These are phyloP conservation scores for Wakefieldia striispora DNA, from an alignment of 768 basidiomycete genomes.

Conservation along the genomic window DNA sequence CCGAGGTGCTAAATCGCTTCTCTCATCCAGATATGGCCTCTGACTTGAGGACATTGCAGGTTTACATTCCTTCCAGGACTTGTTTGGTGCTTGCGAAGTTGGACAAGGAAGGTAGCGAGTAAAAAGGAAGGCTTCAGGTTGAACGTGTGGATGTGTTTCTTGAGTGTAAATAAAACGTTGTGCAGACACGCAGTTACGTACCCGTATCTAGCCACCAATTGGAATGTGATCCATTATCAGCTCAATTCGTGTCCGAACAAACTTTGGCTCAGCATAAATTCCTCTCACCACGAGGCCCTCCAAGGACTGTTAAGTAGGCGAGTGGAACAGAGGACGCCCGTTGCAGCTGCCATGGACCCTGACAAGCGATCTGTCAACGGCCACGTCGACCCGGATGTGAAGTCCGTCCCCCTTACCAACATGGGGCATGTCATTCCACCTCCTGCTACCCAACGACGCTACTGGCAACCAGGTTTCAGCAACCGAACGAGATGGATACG, in stretches of 20 bases:
- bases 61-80: constrained; percentile 33
- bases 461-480: background rate
- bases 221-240: too few relatives aligned
- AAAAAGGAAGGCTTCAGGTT: too few relatives aligned
- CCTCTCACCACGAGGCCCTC: background rate
- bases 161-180: too few relatives aligned
- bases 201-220: too few relatives aligned
- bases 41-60: constrained; percentile 13
- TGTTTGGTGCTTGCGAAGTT: constrained; percentile 30
- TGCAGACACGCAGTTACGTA: too few relatives aligned
- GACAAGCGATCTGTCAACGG: constrained; percentile 8
- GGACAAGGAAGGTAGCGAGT: background rate
- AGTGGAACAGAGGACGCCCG: too few relatives aligned
- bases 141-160: background rate
- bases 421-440: constrained; percentile 12
- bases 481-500: constrained; percentile 15
- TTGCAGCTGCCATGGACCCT: constrained; percentile 13
- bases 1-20: constrained; percentile 56
- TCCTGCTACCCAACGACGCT: constrained; percentile 14
- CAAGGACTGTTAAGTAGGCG: background rate
- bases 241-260: too few relatives aligned
- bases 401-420: too few relatives aligned
- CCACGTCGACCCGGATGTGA: too few relatives aligned
- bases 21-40: background rate
- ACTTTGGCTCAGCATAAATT: too few relatives aligned